Base-by-base conservation (phyloP, 2,329 filamentous ascomycete genomes). In the Parastagonospora nodorum region DNA sequence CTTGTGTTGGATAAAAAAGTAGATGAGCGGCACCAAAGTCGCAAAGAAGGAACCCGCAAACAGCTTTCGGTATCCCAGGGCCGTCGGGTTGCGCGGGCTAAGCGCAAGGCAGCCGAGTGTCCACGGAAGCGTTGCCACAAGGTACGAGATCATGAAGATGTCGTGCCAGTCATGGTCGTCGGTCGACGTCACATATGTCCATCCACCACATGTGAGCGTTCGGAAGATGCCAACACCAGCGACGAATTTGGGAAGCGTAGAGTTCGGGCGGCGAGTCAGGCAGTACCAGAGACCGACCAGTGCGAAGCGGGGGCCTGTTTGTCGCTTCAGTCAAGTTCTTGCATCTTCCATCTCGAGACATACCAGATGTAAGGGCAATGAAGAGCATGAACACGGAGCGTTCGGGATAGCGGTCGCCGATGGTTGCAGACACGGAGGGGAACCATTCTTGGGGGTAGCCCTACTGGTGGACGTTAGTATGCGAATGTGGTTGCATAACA, bases 141-240 rank as follows among this genome's bases (percentile, higher is more conserved):
- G 81, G 75, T 99, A 99, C 11, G 92, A 95, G 63, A 99, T 97
- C 94, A 99, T 99, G 74, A 99, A 93, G 57, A 97, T 93, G 69
- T 99, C 94, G 74, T 99, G 94, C 92, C 92, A 97, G 75, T 96
- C 87, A 75, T 99, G 94, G 73, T 97, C 91, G 72, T 99, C 94
- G 37, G 94, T 99, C 55, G 94, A 97, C 24, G 94, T 99, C 55
- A 99, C 87, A 75, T 97, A 99, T 45, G 94, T 97, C 93, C 94
- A 99, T 51, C 94, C 94, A 64, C 93, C 94, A 69, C 94, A 99
- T 4, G 92, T 96, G 51, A 97, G 77, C 8, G 93, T 97, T 64
- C 94, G 86, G 68, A 97, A 88, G 45, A 97, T 61, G 48, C 94
- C 94, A 64, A 90, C 87, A 35, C 83, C 82, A 39, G 88, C 88